These are phyloP conservation scores for Podospora fimiseda DNA, from an alignment of 495 filamentous ascomycete species.

Conservation along the genomic window DNA sequence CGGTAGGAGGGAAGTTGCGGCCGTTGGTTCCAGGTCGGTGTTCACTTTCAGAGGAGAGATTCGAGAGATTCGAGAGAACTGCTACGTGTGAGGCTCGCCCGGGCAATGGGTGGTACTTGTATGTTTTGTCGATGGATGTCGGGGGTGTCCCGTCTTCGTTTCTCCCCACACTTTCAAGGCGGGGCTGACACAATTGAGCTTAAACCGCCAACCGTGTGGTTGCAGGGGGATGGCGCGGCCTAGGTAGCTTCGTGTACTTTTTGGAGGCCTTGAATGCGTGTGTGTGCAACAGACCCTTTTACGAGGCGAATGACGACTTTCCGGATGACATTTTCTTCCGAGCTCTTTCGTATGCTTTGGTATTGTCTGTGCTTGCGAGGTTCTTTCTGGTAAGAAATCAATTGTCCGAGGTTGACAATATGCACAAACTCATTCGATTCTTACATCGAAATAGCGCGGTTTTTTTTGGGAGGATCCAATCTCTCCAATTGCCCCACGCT, in stretches of 20 bases:
- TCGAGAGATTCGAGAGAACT: neutral
- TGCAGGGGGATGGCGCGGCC: neutral
- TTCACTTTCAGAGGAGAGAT: no score
- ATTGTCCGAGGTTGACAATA: neutral
- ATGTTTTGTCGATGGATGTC: neutral
- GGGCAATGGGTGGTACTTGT: neutral
- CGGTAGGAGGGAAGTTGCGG: no score
- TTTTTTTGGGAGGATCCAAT: neutral
- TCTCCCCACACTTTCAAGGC: neutral
- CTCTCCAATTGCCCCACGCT: neutral
- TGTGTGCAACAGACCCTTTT: no score
- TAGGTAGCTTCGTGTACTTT: neutral
- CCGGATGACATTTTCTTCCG: no score
- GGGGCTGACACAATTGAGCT: neutral
- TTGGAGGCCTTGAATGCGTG: neutral
- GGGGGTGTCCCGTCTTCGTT: neutral
- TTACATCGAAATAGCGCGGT: constrained; percentile 6
- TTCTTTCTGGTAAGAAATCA: neutral
- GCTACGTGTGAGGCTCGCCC: neutral
- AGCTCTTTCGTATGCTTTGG: no score
- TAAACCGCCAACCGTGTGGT: neutral
- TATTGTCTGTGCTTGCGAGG: neutral
- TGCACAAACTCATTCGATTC: constrained; percentile 5
- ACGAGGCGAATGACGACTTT: no score
- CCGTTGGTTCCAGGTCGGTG: no score